phyloP scores from a whole-genome alignment of 2,329 filamentous ascomycete genomes.

The Westerdykella aurantiaca region DNA sequence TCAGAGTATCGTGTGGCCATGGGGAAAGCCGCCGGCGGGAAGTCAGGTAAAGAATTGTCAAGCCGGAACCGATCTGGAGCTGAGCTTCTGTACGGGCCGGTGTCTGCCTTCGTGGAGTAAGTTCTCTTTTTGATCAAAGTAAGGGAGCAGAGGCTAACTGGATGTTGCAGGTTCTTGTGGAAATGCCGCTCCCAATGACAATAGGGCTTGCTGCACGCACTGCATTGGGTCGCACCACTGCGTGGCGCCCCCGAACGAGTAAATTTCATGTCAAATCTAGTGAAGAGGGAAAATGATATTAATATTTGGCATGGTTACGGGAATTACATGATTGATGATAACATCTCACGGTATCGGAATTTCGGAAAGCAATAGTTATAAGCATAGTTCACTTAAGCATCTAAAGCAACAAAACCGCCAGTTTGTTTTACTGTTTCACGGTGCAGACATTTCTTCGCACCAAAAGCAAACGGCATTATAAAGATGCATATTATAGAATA shows the following conservation, averaged over 20 bases:
- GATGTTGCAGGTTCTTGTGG: conserved; percentile 14
- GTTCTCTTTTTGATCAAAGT: conserved; percentile 1
- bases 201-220: conserved; percentile 21
- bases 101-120: conserved; percentile 31
- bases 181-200: conserved; percentile 14
- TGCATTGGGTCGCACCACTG: conserved; percentile 26
- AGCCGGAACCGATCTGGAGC: conserved; percentile 17
- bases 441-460: too few relatives aligned
- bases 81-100: conserved; percentile 23
- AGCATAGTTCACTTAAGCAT: too few relatives aligned
- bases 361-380: too few relatives aligned
- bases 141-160: not conserved
- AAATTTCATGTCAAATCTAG: too few relatives aligned
- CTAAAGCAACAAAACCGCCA: too few relatives aligned
- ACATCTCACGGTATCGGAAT: too few relatives aligned
- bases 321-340: too few relatives aligned
- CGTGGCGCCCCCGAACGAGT: conserved; percentile 13
- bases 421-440: too few relatives aligned
- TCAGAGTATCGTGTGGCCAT: conserved; percentile 19
- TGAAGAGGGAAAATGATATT: too few relatives aligned
- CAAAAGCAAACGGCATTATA: too few relatives aligned
- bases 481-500: too few relatives aligned
- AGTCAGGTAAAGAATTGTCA: conserved; percentile 20
- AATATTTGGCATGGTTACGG: too few relatives aligned
- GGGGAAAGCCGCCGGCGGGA: conserved; percentile 18